Percentiles rank a stretch among this genome's conserved stretches.
Evolutionary conservation across 768 basidiomycete species (phyloP).

Genomic region (Amanita muscaria): DNA sequence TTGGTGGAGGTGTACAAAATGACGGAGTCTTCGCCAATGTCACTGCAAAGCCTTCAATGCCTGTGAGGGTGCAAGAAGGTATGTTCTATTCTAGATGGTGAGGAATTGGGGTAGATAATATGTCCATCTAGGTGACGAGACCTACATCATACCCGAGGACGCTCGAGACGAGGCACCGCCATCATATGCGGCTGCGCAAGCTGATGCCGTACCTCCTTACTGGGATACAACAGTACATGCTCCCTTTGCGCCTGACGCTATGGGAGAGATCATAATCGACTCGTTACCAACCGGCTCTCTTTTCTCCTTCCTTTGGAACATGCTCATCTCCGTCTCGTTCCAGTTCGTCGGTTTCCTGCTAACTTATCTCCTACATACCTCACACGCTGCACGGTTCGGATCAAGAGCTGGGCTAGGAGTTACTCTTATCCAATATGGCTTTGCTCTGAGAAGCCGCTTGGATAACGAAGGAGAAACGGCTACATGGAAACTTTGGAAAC

Average conservation of each 20-base stretch:
- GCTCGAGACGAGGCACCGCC: slow-evolving; percentile 79
- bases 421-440: slow-evolving; percentile 93
- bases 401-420: slow-evolving; percentile 93
- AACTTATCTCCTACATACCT: slow-evolving; percentile 89
- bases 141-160: slow-evolving; percentile 77
- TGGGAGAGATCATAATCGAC: slow-evolving; percentile 85
- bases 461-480: slow-evolving; percentile 29
- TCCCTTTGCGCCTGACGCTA: slow-evolving; percentile 53
- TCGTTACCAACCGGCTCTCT: slow-evolving; percentile 74
- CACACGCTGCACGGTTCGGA: slow-evolving; percentile 88
- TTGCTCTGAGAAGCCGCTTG: slow-evolving; percentile 55
- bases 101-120: neutral
- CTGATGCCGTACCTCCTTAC: slow-evolving; percentile 95
- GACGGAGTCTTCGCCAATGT: slow-evolving; percentile 96
- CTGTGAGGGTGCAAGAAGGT: slow-evolving; percentile 56
- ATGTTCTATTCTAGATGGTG: slow-evolving; percentile 10
- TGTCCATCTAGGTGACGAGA: slow-evolving; percentile 42
- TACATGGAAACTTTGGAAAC: slow-evolving; percentile 23
- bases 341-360: slow-evolving; percentile 91
- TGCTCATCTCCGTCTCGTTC: slow-evolving; percentile 92
- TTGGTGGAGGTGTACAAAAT: slow-evolving; percentile 65
- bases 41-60: slow-evolving; percentile 73
- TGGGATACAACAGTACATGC: slow-evolving; percentile 98
- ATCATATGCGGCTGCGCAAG: slow-evolving; percentile 84
- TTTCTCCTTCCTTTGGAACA: slow-evolving; percentile 87